These are phyloP conservation scores for Bertia moriformis DNA, from an alignment of 2,329 filamentous ascomycete species.

Conservation along the genomic window DNA sequence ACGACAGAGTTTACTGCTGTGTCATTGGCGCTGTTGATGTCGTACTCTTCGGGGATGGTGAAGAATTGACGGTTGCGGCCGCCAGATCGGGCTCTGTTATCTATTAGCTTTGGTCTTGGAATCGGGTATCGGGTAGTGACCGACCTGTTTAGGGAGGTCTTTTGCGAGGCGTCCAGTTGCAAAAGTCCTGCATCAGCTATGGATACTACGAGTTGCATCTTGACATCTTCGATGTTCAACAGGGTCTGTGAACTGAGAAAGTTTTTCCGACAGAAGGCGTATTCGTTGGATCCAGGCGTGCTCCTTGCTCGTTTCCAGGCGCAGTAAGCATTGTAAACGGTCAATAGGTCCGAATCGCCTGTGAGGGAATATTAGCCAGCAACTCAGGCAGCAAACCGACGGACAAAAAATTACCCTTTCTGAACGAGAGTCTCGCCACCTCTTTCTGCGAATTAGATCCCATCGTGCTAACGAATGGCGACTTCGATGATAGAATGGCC, in stretches of 20 bases:
- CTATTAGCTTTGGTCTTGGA: neutral
- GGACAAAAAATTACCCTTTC: conserved; percentile 11
- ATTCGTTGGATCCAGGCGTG: conserved; percentile 49
- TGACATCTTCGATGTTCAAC: conserved; percentile 85
- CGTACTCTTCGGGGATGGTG: conserved; percentile 61
- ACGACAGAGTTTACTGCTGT: conserved; percentile 67
- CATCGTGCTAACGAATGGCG: conserved; percentile 78
- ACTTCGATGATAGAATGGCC: conserved; percentile 86
- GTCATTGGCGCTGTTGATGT: conserved; percentile 68
- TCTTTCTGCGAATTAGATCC: conserved; percentile 73
- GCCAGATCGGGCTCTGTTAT: conserved; percentile 20
- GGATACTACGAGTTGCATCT: conserved; percentile 74
- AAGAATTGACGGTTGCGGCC: conserved; percentile 61
- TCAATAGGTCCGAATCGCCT: conserved; percentile 81
- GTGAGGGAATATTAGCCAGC: conserved; percentile 18
- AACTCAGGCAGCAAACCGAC: neutral
- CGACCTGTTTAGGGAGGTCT: conserved; percentile 54
- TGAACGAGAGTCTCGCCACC: conserved; percentile 63
- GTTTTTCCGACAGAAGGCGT: conserved; percentile 86
- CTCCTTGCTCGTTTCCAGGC: conserved; percentile 66
- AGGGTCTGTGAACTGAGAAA: conserved; percentile 82
- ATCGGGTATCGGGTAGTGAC: conserved; percentile 20
- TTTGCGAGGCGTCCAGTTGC: conserved; percentile 59
- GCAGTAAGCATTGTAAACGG: conserved; percentile 83
- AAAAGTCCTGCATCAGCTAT: conserved; percentile 78